Base-by-base conservation (phyloP, 2,329 filamentous ascomycete species). In the Spiromastix sp. region DNA sequence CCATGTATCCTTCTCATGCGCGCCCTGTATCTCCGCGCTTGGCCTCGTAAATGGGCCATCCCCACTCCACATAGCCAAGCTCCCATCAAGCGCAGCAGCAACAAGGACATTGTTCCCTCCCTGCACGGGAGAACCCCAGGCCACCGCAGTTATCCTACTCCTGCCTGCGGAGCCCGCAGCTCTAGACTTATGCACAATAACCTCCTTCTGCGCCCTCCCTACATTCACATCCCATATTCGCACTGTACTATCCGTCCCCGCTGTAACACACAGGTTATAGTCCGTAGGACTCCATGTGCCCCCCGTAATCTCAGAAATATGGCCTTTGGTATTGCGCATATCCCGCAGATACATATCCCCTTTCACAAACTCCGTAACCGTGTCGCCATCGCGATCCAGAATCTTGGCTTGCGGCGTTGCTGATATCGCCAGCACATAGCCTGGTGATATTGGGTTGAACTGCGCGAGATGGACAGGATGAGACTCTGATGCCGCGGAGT, bases 331-430 rank as follows among this genome's bases (percentile, higher is more conserved):
- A 56, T 96, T 87, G 60, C 95, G 77, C 81, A 96, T 93, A 57
- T 98, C 91, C 36, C 89, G 75, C 46, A 98, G 64, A 51, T 98
- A 98, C 87, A 96, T 96, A 56, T 98, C 91, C 30, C 91, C 91
- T 62, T 98, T 98, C 47, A 86, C 81, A 46, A 94, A 96, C 52
- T 95, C 86, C 1, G 81, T 80, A 32, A 93, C 50, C 5, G 82
- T 71, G 29, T 93, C 85, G 25, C 91, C 91, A 63, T 98, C 89
- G 50, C 91, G 78, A 48, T 77, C 84, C 56, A 96, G 71, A 16
- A 98, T 78, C 57, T 86, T 87, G 9, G 89, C 85, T 57, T 96
- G 89, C 2, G 89, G 80, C 26, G 89, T 84, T 5, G 89, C 86
- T 5, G 86, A 82, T 29, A 96, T 70, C 47, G 91, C 93, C 21